phyloP scores from a whole-genome alignment of 176 grass and related monocot genomes.

The Carex pumila region DNA sequence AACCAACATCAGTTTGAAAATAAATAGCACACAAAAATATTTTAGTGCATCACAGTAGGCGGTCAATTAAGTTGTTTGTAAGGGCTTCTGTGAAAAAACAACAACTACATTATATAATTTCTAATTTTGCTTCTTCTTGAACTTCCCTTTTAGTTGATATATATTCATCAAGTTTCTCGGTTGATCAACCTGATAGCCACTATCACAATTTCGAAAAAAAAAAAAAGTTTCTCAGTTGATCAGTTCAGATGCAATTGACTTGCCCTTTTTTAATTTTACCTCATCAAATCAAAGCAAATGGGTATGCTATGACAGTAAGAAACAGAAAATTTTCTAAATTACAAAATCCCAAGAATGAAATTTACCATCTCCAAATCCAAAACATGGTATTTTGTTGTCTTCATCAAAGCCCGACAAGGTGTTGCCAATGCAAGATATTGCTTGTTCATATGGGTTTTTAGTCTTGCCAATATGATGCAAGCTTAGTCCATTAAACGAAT shows the following conservation, averaged over 20 bases:
- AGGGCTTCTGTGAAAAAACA: neutral
- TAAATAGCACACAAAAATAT: neutral
- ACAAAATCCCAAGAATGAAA: neutral
- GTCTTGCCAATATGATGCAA: conserved; percentile 13
- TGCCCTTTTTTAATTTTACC: neutral
- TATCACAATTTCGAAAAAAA: too few species aligned
- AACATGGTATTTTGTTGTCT: conserved; percentile 19
- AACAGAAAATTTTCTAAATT: neutral
- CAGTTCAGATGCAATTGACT: neutral
- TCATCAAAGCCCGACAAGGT: conserved; percentile 2
- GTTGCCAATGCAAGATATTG: conserved; percentile 5
- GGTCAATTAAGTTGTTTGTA: neutral
- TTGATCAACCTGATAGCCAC: too few species aligned
- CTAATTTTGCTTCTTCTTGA: neutral
- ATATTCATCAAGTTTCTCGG: neutral
- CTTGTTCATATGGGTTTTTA: conserved; percentile 15
- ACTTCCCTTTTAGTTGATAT: neutral
- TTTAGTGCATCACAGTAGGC: neutral
- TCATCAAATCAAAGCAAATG: neutral
- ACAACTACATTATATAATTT: neutral
- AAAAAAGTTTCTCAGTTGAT: neutral
- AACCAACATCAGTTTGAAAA: neutral
- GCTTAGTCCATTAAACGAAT: conserved; percentile 8
- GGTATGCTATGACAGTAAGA: neutral
- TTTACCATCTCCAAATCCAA: conserved; percentile 22